phyloP scores from a whole-genome alignment of 2,329 filamentous ascomycete species.

The Plenodomus tracheiphilus region DNA sequence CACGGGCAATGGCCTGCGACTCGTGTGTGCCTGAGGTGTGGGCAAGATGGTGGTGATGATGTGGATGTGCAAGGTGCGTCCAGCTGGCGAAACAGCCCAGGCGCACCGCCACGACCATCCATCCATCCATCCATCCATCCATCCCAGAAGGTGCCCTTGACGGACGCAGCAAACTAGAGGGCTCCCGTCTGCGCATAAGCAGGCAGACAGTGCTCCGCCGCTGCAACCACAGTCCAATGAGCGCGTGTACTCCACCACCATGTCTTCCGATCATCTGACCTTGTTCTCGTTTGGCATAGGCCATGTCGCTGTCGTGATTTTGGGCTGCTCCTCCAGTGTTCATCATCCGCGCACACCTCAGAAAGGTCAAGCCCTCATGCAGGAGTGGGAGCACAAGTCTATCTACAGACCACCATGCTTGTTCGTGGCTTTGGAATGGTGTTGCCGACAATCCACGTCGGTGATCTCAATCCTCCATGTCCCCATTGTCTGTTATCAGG shows the following conservation, averaged over 20 bases:
- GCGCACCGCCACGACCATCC: slow-evolving; percentile 15
- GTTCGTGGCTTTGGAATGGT: slow-evolving; percentile 17
- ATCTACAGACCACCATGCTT: slow-evolving; percentile 8
- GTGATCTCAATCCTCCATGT: slow-evolving; percentile 9
- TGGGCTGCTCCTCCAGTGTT: slow-evolving; percentile 5
- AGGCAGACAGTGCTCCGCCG: slow-evolving; percentile 21
- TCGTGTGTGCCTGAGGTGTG: slow-evolving; percentile 8
- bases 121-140: not conserved
- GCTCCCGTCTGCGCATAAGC: not conserved
- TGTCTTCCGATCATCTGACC: slow-evolving; percentile 15
- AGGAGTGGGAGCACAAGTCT: slow-evolving; percentile 28
- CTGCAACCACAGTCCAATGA: slow-evolving; percentile 21
- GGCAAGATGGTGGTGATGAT: slow-evolving; percentile 3
- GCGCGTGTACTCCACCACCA: slow-evolving; percentile 16
- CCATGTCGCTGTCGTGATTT: slow-evolving; percentile 17
- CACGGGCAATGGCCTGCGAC: not conserved
- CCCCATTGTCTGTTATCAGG: not conserved
- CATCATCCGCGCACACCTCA: slow-evolving; percentile 1
- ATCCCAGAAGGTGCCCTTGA: slow-evolving; percentile 7
- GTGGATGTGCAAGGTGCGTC: slow-evolving; percentile 6
- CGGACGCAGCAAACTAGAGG: too few relatives aligned
- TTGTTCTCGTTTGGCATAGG: slow-evolving; percentile 6
- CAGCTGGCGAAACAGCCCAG: slow-evolving; percentile 24
- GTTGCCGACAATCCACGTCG: slow-evolving; percentile 2
- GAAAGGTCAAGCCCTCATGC: slow-evolving; percentile 24